phyloP scores from a whole-genome alignment of 2,329 filamentous ascomycete genomes.

The Colletotrichum aenigma region DNA sequence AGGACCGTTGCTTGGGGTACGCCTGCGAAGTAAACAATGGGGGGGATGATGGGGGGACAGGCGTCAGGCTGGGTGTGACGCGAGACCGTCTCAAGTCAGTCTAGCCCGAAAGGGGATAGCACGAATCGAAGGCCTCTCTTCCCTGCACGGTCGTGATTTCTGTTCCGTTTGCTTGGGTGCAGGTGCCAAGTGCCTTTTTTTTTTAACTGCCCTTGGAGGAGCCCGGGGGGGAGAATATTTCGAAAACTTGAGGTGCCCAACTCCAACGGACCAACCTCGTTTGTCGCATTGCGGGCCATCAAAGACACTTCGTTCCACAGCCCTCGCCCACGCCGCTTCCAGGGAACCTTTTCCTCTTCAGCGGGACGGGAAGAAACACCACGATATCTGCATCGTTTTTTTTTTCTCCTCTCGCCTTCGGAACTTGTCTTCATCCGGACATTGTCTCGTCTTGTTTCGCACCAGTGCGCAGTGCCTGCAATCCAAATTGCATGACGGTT shows the following conservation, averaged over 20 bases:
- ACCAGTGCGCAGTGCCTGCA: not conserved
- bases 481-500: constrained; percentile 6
- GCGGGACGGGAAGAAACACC: not conserved
- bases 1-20: constrained; percentile 30
- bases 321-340: not conserved
- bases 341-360: not conserved
- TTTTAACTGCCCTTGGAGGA: not conserved
- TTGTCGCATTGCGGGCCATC: not conserved
- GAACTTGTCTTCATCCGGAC: not conserved
- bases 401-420: not conserved
- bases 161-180: not conserved
- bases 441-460: not conserved
- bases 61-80: constrained; percentile 12
- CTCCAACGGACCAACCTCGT: not conserved
- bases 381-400: not conserved
- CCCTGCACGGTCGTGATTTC: constrained; percentile 4
- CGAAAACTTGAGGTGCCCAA: not conserved
- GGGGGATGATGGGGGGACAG: constrained; percentile 18
- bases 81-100: constrained; percentile 5
- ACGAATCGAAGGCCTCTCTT: not conserved
- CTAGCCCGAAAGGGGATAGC: constrained; percentile 14
- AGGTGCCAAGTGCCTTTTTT: not conserved
- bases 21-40: constrained; percentile 32
- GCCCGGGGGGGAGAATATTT: not conserved
- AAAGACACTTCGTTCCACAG: not conserved